A percentile compares a stretch with the other conserved stretches of the same genome.
These are phyloP conservation scores for Quercus robur DNA, from an alignment of 306 rosid species.

Conservation along the genomic window DNA sequence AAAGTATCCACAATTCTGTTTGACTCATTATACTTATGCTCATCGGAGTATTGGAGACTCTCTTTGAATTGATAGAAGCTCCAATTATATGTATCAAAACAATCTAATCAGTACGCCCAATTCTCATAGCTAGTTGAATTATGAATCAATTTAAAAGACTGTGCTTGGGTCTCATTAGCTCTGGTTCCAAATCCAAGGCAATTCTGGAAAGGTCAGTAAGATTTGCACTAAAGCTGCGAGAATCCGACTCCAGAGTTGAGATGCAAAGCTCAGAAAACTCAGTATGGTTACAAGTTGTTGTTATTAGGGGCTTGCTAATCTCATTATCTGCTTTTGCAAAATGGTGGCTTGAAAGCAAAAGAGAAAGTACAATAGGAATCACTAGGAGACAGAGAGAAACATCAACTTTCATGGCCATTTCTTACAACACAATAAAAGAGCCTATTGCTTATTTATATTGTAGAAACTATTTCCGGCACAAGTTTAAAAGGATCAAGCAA, in stretches of 20 bases:
- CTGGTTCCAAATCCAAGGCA: too few relatives aligned
- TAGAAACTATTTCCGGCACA: too few relatives aligned
- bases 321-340: neutral
- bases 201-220: neutral
- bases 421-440: too few relatives aligned
- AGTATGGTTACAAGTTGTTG: neutral
- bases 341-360: neutral
- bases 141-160: neutral
- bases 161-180: neutral
- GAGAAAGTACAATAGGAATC: neutral
- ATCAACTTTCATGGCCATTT: neutral
- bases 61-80: too few relatives aligned
- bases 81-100: neutral
- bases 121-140: neutral
- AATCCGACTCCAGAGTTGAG: neutral
- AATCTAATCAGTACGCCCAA: neutral
- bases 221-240: neutral
- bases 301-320: neutral
- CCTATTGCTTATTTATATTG: too few relatives aligned
- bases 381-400: neutral
- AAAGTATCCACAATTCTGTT: too few relatives aligned
- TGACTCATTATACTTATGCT: too few relatives aligned
- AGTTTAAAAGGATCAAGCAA: too few relatives aligned
- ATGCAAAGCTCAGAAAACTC: neutral
- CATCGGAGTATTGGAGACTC: too few relatives aligned